Conservation (phyloP, 192 early-diverging fungal genomes). For the Chytriomyces hyalinus region DNA sequence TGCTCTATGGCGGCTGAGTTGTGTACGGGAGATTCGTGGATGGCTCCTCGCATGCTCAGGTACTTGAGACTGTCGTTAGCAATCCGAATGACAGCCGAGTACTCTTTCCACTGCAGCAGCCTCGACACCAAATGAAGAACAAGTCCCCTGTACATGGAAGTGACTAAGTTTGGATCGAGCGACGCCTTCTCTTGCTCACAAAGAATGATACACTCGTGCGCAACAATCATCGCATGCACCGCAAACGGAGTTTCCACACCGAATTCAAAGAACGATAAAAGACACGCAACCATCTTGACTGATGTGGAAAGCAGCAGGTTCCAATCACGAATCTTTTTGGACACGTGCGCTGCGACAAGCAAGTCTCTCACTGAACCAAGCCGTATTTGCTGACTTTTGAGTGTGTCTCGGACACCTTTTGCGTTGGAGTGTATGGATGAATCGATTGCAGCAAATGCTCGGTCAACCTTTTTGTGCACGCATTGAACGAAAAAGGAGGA, state of each 20-base stretch:
- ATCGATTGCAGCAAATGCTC: conserved; percentile 27
- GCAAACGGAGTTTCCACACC: conserved; percentile 36
- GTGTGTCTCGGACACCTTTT: conserved; percentile 31
- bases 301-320: conserved; percentile 30
- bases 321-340: conserved; percentile 33
- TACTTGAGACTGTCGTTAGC: conserved; percentile 39
- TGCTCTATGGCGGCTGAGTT: conserved; percentile 49
- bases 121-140: conserved; percentile 16
- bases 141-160: conserved; percentile 40
- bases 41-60: conserved; percentile 29
- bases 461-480: conserved; percentile 38
- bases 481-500: conserved; percentile 35
- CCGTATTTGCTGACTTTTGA: conserved; percentile 31
- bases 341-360: conserved; percentile 43
- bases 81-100: not conserved
- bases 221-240: conserved; percentile 31
- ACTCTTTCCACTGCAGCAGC: conserved; percentile 27
- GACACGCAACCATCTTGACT: conserved; percentile 22
- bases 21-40: conserved; percentile 38
- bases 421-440: conserved; percentile 36
- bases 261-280: conserved; percentile 35
- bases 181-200: conserved; percentile 38
- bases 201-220: conserved; percentile 29
- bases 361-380: conserved; percentile 28
- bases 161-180: conserved; percentile 27